Evolutionary conservation across 2,329 filamentous ascomycete genomes (phyloP), one percentile per base, ranked within the genome.

Genomic region (Botrytis galanthina): DNA sequence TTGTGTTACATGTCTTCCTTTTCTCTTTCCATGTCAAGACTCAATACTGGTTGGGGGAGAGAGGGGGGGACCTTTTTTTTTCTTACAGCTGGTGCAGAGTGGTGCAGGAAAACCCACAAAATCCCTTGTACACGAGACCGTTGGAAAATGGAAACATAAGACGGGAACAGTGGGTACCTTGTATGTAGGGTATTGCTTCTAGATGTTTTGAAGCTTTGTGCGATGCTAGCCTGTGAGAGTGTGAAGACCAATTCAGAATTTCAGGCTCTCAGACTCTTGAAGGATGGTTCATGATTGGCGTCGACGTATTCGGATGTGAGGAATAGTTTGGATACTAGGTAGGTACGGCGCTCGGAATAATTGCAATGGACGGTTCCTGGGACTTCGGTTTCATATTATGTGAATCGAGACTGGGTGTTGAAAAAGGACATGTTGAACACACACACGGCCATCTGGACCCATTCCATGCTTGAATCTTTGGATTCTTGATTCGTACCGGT

Each of bases 121-220:
- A 68, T 68, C 46, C 46, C 64, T 54, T 54, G 46, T 26, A 68
- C 26, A 68, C 64, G 64, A 39, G 64, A 68, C 64, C 22, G 46
- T 54, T 54, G n/a, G 46, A 68, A 66, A 66, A 44, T 16, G 64
- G 64, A 54, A 54, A 39, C 22, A 54, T 39, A n/a, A n/a, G 64
- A 68, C 8, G 64, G 64, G 18, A 18, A 54, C 32, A n/a, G 46
- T 68, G 46, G 64, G 35, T n/a, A 54, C 64, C 5, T 54, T 16
- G n/a, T 29, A 22, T 18, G 26, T 68, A 67, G 64, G 62, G 46
- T 39, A 66, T n/a, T 54, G 46, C 64, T 54, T 68, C 64, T 68
- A 68, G 64, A 68, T 37, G 46, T 68, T 68, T 39, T 39, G 37
- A 48, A 39, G 32, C n/a, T n/a, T 10, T n/a, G n/a, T 32, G 20